phyloP scores from a whole-genome alignment of 2,329 filamentous ascomycete species.

The Penicillium brasilianum region DNA sequence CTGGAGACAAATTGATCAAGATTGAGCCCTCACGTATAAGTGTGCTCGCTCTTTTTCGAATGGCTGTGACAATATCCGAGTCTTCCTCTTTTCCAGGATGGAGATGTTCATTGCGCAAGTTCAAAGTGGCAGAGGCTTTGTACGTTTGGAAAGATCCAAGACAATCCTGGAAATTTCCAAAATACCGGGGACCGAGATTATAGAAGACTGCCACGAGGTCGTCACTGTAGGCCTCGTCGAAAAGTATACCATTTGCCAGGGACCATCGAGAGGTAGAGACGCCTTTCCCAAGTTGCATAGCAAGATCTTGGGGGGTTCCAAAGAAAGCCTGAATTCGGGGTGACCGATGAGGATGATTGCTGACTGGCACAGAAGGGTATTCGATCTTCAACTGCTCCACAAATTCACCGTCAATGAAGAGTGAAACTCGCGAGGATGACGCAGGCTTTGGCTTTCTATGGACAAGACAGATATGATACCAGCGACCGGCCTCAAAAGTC shows the following conservation, averaged over 20 bases:
- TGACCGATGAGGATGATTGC: constrained; percentile 57
- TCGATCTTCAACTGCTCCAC: constrained; percentile 87
- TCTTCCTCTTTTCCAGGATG: constrained; percentile 87
- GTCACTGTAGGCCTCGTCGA: constrained; percentile 85
- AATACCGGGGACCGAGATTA: constrained; percentile 86
- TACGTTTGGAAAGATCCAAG: constrained; percentile 97
- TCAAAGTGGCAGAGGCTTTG: constrained; percentile 85
- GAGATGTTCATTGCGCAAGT: constrained; percentile 87
- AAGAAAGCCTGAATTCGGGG: constrained; percentile 85
- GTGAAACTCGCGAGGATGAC: constrained; percentile 76
- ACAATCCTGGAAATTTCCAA: constrained; percentile 96
- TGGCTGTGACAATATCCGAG: constrained; percentile 89
- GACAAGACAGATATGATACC: constrained; percentile 93
- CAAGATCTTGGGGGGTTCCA: constrained; percentile 88
- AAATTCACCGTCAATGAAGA: constrained; percentile 94
- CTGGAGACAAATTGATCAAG: constrained; percentile 80
- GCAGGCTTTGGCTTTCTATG: constrained; percentile 80
- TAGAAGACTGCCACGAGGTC: constrained; percentile 90
- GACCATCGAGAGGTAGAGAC: constrained; percentile 83
- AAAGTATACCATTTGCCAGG: constrained; percentile 84
- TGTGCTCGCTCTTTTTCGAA: constrained; percentile 80
- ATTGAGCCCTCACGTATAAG: constrained; percentile 82
- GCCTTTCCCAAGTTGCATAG: constrained; percentile 73
- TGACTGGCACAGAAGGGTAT: constrained; percentile 78
- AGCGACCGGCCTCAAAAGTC: constrained; percentile 73